Conservation (phyloP, 257 asterid genomes). For the Gentiana dahurica region DNA sequence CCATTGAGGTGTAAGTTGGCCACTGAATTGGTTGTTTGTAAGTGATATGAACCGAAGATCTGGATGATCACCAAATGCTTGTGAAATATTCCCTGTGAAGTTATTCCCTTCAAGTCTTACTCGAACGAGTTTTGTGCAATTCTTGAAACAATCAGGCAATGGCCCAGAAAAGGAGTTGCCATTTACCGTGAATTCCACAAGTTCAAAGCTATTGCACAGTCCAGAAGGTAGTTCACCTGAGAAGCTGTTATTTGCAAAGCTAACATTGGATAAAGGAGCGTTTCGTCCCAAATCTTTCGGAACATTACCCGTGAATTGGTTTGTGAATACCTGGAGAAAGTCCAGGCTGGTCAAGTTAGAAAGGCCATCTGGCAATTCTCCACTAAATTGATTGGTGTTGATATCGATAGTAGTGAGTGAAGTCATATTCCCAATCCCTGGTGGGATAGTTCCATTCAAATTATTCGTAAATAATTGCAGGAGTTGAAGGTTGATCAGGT, state of each 20-base stretch:
- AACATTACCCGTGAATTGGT: constrained; percentile 44
- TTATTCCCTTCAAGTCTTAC: constrained; percentile 54
- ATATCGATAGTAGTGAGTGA: constrained; percentile 29
- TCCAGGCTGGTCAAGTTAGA: constrained; percentile 33
- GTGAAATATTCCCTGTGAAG: constrained; percentile 48
- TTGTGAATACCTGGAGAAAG: constrained; percentile 27
- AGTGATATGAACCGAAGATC: constrained; percentile 37
- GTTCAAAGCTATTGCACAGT: constrained; percentile 46
- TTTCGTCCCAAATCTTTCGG: constrained; percentile 52
- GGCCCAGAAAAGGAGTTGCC: constrained; percentile 51
- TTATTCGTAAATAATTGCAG: constrained; percentile 45
- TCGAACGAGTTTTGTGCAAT: constrained; percentile 37
- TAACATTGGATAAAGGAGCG: constrained; percentile 33
- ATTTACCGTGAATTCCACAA: constrained; percentile 38
- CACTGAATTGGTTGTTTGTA: constrained; percentile 43
- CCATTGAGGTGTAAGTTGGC: constrained; percentile 54
- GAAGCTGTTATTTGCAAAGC: constrained; percentile 56
- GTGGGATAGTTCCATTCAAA: constrained; percentile 51
- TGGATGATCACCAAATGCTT: constrained; percentile 54
- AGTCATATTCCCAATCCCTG: constrained; percentile 37
- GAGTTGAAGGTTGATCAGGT: constrained; percentile 29
- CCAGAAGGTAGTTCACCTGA: constrained; percentile 56
- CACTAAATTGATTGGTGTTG: constrained; percentile 40
- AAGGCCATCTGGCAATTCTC: constrained; percentile 48
- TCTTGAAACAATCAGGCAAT: constrained; percentile 58